Evolutionary conservation across 768 basidiomycete species (phyloP), one percentile per base, ranked within the genome.

Genomic region (Suillus brevipes): DNA sequence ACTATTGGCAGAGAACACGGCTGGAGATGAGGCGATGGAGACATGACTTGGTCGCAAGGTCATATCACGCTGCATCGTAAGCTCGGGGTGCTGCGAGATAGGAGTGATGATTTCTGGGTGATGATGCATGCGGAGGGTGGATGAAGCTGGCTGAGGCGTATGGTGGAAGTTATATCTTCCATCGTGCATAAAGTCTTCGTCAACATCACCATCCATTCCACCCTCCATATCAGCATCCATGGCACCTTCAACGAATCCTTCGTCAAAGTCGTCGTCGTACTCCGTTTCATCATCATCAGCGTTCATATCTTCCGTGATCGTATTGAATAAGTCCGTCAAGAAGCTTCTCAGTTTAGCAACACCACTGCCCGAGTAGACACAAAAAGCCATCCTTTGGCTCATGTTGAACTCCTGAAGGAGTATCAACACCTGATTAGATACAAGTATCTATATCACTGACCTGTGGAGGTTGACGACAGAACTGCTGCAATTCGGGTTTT

Each of bases 301-400:
- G 68, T 85, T 88, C 81, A 85, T 81, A 60, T 82, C 82, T 70
- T 91, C 91, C 3, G 86, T 89, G 70, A 92, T 89, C 66, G 86
- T 86, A 69, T 89, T 88, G 73, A 89, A 92, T 16, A 91, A 75
- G 65, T 90, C 89, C 7, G 85, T 89, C 56, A 99, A 80, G 75
- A 88, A 95, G 20, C 86, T 80, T 38, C 97, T 85, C 23, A 99
- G 83, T 57, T 94, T 89, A 13, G 84, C 79, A 2, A 99, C 92
- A 8, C 97, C 96, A 68, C 89, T 89, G 25, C 95, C 94, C 13
- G 97, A 98, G 80, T 93, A 99, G 18, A 99, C 97, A 77, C 97
- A 99, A 74, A 99, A 99, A 5, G 94, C 87, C 23, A 86, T 82
- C 58, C 94, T 88, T 74, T 99, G 97, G 56, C 89, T 90, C 43